Evolutionary conservation across 148 eudicot species (phyloP), one percentile per base, ranked within the genome.

Genomic region (Pouteria glomerata): DNA sequence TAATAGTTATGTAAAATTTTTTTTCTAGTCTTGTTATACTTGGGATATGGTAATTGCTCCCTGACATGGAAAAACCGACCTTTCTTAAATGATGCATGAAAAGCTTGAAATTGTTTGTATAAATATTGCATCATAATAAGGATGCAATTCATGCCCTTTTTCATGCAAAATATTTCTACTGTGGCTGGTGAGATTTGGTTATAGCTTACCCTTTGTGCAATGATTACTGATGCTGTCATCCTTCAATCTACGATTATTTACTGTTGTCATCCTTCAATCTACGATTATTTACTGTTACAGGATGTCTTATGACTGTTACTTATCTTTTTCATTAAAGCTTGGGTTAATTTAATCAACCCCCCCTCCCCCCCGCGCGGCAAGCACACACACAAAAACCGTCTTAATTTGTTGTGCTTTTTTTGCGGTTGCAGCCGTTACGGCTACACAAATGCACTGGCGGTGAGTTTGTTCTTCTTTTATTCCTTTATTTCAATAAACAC

Each of bases 381-480:
- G n/a, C n/a, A n/a, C n/a, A n/a, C n/a, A n/a, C n/a, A n/a, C n/a
- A n/a, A n/a, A n/a, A n/a, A n/a, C n/a, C n/a, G n/a, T n/a, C n/a
- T n/a, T n/a, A n/a, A n/a, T n/a, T n/a, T n/a, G n/a, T n/a, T 78
- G 1, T 35, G 24, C 68, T 51, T 57, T 73, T n/a, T n/a, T 57
- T 16, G 18, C 63, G 73, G n/a, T 26, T 86, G 87, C 97, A 94
- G 98, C 70, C 91, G 98, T 78, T 94, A 91, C 69, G 98, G 91
- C 87, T 94, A 94, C 96, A 94, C 98, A 42, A 94, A 94, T 85
- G 97, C 82, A 58, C 85, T 94, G 67, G 98, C 98, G 75, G 98
- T 94, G 75, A 85, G 97, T 82, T 67, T 27, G 68, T 55, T 60
- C 59, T 57, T 79, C 66, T 6, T 15, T 41, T 19, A 27, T n/a